These are phyloP conservation scores for Wilcoxina mikolae DNA, from an alignment of 495 filamentous ascomycete species.

Conservation along the genomic window DNA sequence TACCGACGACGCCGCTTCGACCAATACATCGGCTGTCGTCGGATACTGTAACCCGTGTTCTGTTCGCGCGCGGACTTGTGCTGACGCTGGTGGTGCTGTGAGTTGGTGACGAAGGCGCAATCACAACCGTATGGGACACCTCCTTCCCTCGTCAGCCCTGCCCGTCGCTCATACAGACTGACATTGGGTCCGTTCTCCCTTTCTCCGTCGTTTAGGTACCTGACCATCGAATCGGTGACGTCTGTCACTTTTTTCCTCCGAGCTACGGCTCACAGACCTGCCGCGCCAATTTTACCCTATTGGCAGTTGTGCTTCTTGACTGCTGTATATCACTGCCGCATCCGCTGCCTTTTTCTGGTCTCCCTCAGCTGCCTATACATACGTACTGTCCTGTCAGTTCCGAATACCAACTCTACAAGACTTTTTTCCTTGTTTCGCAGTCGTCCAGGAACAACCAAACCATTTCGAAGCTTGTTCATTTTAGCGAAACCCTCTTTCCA, in stretches of 20 bases:
- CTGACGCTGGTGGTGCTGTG: background rate
- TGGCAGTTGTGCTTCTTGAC: too few species aligned
- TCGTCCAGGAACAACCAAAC: background rate
- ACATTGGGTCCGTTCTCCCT: background rate
- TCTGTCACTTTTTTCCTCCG: background rate
- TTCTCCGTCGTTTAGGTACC: background rate
- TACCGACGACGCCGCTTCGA: background rate
- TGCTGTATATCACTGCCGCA: background rate
- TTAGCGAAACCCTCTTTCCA: background rate
- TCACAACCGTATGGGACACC: background rate
- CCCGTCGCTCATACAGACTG: background rate
- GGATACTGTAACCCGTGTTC: constrained; percentile 4
- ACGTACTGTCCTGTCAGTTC: background rate
- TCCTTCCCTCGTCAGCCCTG: background rate
- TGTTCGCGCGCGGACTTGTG: constrained; percentile 3
- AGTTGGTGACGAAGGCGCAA: background rate
- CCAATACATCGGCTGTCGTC: background rate
- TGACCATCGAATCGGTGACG: constrained; percentile 2
- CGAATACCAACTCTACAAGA: background rate
- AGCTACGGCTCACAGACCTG: background rate
- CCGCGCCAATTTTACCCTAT: background rate
- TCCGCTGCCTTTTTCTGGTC: background rate
- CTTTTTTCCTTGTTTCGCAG: background rate
- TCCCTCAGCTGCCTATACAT: background rate
- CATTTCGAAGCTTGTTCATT: background rate